These are phyloP conservation scores for Amanita muscaria DNA, from an alignment of 768 basidiomycete genomes.

Conservation along the genomic window DNA sequence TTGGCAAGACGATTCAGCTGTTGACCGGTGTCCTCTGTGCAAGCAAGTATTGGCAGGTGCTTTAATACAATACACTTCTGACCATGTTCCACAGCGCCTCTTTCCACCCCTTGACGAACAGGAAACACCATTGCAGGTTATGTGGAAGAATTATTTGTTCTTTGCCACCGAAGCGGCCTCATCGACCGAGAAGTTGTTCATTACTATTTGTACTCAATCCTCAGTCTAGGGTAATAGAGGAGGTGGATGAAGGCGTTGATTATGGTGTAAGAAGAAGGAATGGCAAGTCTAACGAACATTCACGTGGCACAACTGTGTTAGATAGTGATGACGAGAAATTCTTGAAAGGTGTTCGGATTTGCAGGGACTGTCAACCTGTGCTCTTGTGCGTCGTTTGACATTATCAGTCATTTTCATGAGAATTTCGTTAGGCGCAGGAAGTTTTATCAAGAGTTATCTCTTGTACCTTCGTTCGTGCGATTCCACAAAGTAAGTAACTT, in stretches of 20 bases:
- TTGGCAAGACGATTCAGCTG: constrained; percentile 81
- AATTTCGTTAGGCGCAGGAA: constrained; percentile 57
- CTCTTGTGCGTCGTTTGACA: constrained; percentile 50
- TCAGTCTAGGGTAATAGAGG: constrained; percentile 67
- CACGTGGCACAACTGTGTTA: constrained; percentile 23
- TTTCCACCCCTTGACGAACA: constrained; percentile 85
- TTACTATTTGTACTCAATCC: constrained; percentile 81
- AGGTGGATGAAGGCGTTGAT: constrained; percentile 77
- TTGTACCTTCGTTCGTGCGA: constrained; percentile 52
- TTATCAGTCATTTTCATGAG: constrained; percentile 7
- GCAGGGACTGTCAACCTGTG: constrained; percentile 71
- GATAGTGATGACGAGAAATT: constrained; percentile 70
- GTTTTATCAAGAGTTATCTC: constrained; percentile 54
- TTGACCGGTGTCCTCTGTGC: constrained; percentile 81
- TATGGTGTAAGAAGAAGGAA: constrained; percentile 61
- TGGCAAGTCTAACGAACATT: background rate
- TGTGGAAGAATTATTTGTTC: constrained; percentile 92
- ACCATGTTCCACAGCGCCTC: constrained; percentile 34
- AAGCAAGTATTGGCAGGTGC: constrained; percentile 33
- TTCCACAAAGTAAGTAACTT: constrained; percentile 54
- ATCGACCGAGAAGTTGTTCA: constrained; percentile 64
- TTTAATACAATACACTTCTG: background rate
- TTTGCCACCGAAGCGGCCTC: constrained; percentile 65
- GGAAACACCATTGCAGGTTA: constrained; percentile 93
- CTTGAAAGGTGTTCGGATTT: constrained; percentile 81